Percentiles rank a stretch among this genome's conserved stretches.
Conservation (phyloP, 768 basidiomycete genomes). For the Termitomyces sp. region DNA sequence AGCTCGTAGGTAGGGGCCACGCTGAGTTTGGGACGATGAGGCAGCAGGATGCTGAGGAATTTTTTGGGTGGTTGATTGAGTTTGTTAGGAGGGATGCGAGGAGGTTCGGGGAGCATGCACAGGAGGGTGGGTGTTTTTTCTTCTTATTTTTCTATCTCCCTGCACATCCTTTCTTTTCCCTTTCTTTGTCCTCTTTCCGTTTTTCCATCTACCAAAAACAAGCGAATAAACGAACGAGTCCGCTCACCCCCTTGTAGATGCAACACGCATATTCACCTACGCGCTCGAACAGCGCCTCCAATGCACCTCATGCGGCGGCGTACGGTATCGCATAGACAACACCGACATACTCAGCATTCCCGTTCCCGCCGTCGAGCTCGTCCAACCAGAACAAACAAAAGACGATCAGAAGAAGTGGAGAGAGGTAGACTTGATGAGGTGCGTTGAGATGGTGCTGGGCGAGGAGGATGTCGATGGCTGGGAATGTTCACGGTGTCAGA, state of each 20-base stretch:
- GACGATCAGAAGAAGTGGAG: constrained; percentile 56
- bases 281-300: constrained; percentile 84
- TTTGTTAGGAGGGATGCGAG: constrained; percentile 57
- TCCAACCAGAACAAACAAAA: constrained; percentile 5
- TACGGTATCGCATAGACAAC: constrained; percentile 75
- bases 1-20: constrained; percentile 88
- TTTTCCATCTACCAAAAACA: no score
- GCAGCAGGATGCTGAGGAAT: constrained; percentile 97
- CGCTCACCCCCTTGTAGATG: constrained; percentile 32
- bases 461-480: constrained; percentile 69
- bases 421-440: constrained; percentile 53
- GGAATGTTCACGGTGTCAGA: constrained; percentile 67
- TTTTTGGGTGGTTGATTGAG: constrained; percentile 76
- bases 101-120: constrained; percentile 13
- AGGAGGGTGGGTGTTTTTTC: constrained; percentile 13
- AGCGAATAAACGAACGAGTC: no score
- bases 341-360: constrained; percentile 76
- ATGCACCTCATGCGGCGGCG: constrained; percentile 71
- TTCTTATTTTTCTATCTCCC: background rate
- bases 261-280: constrained; percentile 75
- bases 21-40: constrained; percentile 94
- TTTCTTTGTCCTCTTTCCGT: background rate
- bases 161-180: background rate
- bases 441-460: constrained; percentile 53
- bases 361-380: constrained; percentile 61